phyloP scores from a whole-genome alignment of 2,329 filamentous ascomycete species.

The Rutstroemia sp. region DNA sequence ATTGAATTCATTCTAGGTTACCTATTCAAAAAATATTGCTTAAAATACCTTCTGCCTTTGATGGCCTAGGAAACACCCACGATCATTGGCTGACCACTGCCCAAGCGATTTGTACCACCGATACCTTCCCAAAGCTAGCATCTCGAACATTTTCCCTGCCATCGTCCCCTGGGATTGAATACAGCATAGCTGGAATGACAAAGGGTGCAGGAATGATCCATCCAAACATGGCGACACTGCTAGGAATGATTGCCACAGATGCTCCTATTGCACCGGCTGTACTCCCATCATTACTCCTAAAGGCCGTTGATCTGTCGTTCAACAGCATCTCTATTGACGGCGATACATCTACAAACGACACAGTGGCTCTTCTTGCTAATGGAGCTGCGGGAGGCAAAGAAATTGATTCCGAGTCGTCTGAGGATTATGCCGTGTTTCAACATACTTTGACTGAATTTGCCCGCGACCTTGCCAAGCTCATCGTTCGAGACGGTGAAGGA shows the following conservation, averaged over 20 bases:
- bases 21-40: slow-evolving; percentile 85
- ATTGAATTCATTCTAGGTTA: slow-evolving; percentile 42
- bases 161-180: slow-evolving; percentile 70
- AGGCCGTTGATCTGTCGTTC: slow-evolving; percentile 78
- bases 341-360: slow-evolving; percentile 97
- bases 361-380: slow-evolving; percentile 88
- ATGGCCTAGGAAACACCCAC: slow-evolving; percentile 65
- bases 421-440: slow-evolving; percentile 65
- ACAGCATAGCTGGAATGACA: slow-evolving; percentile 84
- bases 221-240: slow-evolving; percentile 92
- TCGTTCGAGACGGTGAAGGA: slow-evolving; percentile 93
- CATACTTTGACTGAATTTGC: slow-evolving; percentile 69
- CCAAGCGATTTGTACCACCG: slow-evolving; percentile 90
- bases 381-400: slow-evolving; percentile 73
- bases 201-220: slow-evolving; percentile 99
- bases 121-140: slow-evolving; percentile 92
- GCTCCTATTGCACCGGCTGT: slow-evolving; percentile 65
- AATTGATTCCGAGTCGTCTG: slow-evolving; percentile 45
- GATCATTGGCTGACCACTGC: slow-evolving; percentile 79
- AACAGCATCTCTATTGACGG: slow-evolving; percentile 97
- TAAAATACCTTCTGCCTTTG: slow-evolving; percentile 71
- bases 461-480: slow-evolving; percentile 78
- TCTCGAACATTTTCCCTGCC: slow-evolving; percentile 72
- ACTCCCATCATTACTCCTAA: slow-evolving; percentile 62
- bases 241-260: slow-evolving; percentile 86